These are phyloP conservation scores for Fusarium xylarioides DNA, from an alignment of 2,329 filamentous ascomycete species.

Conservation along the genomic window DNA sequence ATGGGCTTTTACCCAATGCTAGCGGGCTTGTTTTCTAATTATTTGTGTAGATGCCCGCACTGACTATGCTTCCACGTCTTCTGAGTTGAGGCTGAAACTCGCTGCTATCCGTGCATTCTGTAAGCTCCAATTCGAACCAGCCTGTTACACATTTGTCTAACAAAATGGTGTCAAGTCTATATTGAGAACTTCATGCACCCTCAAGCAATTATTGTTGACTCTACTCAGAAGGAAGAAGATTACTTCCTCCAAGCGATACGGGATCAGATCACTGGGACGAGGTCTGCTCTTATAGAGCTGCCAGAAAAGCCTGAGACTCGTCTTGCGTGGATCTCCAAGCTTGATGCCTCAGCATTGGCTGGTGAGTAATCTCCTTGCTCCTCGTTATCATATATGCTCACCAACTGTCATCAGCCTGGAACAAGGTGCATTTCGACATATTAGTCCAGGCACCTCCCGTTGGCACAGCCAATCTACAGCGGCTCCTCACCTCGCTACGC, in stretches of 20 bases:
- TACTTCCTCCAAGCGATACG: conserved; percentile 72
- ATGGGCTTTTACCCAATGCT: conserved; percentile 22
- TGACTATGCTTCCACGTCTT: conserved; percentile 75
- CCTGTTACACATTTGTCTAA: conserved; percentile 8
- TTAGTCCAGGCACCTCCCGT: conserved; percentile 78
- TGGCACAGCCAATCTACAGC: conserved; percentile 77
- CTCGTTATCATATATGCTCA: conserved; percentile 33
- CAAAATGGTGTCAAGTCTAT: conserved; percentile 58
- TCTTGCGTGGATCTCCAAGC: conserved; percentile 78
- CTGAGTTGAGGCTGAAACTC: conserved; percentile 73
- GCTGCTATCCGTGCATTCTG: conserved; percentile 72
- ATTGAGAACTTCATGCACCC: conserved; percentile 80
- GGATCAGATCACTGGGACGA: conserved; percentile 60
- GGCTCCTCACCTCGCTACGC: conserved; percentile 79
- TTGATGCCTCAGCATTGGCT: conserved; percentile 77
- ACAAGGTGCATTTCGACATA: conserved; percentile 81
- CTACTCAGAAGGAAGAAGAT: conserved; percentile 69
- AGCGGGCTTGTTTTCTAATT: conserved; percentile 20
- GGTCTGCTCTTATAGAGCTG: conserved; percentile 77
- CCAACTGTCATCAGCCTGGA: conserved; percentile 68
- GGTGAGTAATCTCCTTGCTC: conserved; percentile 53
- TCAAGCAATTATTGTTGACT: conserved; percentile 78
- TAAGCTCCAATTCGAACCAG: conserved; percentile 45
- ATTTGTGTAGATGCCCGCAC: conserved; percentile 73
- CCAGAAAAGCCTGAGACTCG: conserved; percentile 69